A percentile compares a stretch with the other conserved stretches of the same genome.
Evolutionary conservation across 176 grass and related monocot species (phyloP).

Genomic region (Calamus simplicifolius): DNA sequence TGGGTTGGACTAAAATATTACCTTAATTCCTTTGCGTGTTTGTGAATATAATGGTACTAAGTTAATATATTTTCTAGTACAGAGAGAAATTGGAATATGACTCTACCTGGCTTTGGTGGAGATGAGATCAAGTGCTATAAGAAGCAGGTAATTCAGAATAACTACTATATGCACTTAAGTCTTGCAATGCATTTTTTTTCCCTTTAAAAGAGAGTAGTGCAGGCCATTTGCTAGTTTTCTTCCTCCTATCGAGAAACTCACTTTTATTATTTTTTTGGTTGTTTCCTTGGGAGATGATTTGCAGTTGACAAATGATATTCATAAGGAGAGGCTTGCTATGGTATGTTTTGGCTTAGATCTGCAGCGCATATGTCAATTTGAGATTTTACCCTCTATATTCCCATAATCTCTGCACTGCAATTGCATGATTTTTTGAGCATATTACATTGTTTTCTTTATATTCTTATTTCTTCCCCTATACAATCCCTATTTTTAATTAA

Average conservation of each 20-base stretch:
- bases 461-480: too few relatives aligned
- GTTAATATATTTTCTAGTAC: constrained; percentile 17
- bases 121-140: constrained; percentile 95
- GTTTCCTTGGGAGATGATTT: constrained; percentile 19
- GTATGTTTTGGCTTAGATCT: constrained; percentile 22
- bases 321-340: constrained; percentile 90
- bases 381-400: too few relatives aligned
- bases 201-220: too few relatives aligned
- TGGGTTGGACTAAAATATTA: neutral
- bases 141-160: constrained; percentile 59
- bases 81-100: constrained; percentile 97
- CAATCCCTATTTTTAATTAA: too few relatives aligned
- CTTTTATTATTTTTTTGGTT: constrained; percentile 13
- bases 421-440: too few relatives aligned
- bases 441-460: too few relatives aligned
- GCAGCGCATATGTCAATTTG: too few relatives aligned
- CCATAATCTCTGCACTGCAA: too few relatives aligned
- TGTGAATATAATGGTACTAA: neutral
- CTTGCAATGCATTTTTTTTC: too few relatives aligned
- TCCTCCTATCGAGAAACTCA: neutral
- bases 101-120: constrained; percentile 75
- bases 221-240: too few relatives aligned
- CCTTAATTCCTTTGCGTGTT: neutral
- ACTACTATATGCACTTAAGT: too few relatives aligned
- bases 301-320: constrained; percentile 90